Evolutionary conservation across 257 asterid genomes (phyloP).

Genomic region (Ocimum tenuiflorum): DNA sequence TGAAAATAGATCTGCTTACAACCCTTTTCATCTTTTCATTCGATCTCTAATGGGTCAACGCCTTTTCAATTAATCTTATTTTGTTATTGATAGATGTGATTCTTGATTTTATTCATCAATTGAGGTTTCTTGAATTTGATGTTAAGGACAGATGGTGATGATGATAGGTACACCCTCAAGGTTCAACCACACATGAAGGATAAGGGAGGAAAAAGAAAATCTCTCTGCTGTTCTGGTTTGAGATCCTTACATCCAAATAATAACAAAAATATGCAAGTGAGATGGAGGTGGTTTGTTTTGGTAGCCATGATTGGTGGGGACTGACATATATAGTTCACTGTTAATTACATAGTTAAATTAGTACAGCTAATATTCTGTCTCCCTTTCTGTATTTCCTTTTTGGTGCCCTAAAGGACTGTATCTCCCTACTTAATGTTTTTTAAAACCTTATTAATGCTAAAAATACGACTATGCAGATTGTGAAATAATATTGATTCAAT

Average conservation of each 20-base stretch:
- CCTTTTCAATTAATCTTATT: background rate
- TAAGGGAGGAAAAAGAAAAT: constrained; percentile 1
- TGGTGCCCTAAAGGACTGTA: background rate
- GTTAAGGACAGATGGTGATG: background rate
- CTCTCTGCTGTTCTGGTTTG: constrained; percentile 1
- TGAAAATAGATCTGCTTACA: constrained; percentile 6
- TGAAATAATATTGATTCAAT: background rate
- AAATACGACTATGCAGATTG: too few relatives aligned
- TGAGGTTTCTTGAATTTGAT: background rate
- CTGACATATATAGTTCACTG: background rate
- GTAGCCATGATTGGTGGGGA: constrained; percentile 25
- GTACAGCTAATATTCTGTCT: background rate
- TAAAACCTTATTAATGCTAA: too few relatives aligned
- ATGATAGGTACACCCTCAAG: background rate
- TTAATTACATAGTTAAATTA: constrained; percentile 4
- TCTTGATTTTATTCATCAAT: background rate
- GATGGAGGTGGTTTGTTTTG: background rate
- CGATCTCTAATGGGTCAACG: background rate
- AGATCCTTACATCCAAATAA: constrained; percentile 15
- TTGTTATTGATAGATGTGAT: background rate
- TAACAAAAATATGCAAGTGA: constrained; percentile 2
- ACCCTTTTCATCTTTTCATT: background rate
- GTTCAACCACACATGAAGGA: constrained; percentile 29
- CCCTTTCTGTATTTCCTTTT: too few relatives aligned
- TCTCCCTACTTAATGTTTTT: background rate